Base-by-base conservation (phyloP, 495 filamentous ascomycete genomes). In the Lasiosphaeria ovina region DNA sequence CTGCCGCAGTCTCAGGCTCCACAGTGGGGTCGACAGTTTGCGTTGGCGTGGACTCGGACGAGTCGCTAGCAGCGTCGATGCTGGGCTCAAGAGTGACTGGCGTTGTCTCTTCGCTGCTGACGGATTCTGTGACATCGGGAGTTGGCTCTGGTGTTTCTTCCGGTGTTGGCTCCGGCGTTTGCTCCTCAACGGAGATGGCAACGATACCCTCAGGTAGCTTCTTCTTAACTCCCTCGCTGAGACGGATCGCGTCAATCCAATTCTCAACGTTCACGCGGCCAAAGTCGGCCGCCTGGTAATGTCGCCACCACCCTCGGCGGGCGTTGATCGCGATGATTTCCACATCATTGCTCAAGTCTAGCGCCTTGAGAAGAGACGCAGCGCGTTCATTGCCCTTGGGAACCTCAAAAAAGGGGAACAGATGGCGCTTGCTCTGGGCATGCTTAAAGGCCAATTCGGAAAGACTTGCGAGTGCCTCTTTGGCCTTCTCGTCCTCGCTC, bases 231-330 rank as follows among this genome's bases (percentile, higher is more conserved):
- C 89, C 88, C 65, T 97, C 95, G 50, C 92, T 91, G 69, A 98
- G 77, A 32, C 89, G 84, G 63, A 97, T 91, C 3, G 81, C 83
- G 71, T 98, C 94, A 62, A 98, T 81, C 92, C 92, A 98, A 55
- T 79, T 76, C 72, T 96, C 91, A 40, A 98, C 74, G 9, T 80
- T 79, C 36, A 79, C 79, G 35, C 81, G 69, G 10, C 77, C 79
- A 61, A 85, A 90, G 31, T 86, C 82, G 14, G 69, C 74, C 4
- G 77, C 75, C 40, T 80, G 75, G 65, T 88, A 95, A 42, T 81
- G 84, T 61, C 89, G 85, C 82, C 86, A 95, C 95, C 94, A 98
- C 31, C 85, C 85, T 40, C 92, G 81, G 63, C 90, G 87, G 8
- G 85, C 90, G 72, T 97, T 97, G 42, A 96, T 66, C 9, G 91